These are phyloP conservation scores for Flaveria linearis DNA, from an alignment of 129 eudicot species.

Conservation along the genomic window DNA sequence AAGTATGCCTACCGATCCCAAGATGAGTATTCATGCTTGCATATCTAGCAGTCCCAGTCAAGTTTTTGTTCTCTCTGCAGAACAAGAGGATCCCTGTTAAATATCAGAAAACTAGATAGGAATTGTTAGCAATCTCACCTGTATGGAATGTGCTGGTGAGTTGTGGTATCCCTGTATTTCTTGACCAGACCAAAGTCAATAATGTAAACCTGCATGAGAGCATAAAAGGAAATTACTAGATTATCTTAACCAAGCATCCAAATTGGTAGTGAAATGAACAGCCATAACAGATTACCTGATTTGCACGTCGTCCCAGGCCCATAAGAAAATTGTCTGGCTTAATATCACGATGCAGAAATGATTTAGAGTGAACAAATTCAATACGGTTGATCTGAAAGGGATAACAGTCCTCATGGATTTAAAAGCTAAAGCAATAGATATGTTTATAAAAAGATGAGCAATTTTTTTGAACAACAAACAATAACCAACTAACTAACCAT, in stretches of 20 bases:
- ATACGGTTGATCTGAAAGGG: slow-evolving; percentile 76
- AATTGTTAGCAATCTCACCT: slow-evolving; percentile 48
- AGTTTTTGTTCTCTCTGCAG: slow-evolving; percentile 88
- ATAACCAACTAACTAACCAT: slow-evolving; percentile 48
- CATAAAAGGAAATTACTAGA: slow-evolving; percentile 2
- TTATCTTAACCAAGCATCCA: slow-evolving; percentile 9
- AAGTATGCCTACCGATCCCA: slow-evolving; percentile 66
- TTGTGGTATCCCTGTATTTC: slow-evolving; percentile 77
- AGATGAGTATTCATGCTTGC: slow-evolving; percentile 95
- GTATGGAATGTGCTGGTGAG: slow-evolving; percentile 95
- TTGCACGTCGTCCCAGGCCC: slow-evolving; percentile 92
- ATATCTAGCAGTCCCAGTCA: slow-evolving; percentile 96
- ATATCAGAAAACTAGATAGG: not conserved
- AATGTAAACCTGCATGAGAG: slow-evolving; percentile 62
- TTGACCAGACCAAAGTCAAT: slow-evolving; percentile 94
- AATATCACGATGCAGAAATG: slow-evolving; percentile 88
- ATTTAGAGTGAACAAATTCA: slow-evolving; percentile 84
- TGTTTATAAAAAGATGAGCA: no score
- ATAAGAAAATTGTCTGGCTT: slow-evolving; percentile 95
- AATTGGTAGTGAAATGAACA: not conserved
- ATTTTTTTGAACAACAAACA: no score
- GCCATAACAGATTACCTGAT: slow-evolving; percentile 54
- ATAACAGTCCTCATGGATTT: slow-evolving; percentile 2
- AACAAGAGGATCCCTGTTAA: not conserved
- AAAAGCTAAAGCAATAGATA: not conserved